Evolutionary conservation across 225 moss, liverwort and hornwort genomes (phyloP).

Genomic region (Marchantia paleacea): DNA sequence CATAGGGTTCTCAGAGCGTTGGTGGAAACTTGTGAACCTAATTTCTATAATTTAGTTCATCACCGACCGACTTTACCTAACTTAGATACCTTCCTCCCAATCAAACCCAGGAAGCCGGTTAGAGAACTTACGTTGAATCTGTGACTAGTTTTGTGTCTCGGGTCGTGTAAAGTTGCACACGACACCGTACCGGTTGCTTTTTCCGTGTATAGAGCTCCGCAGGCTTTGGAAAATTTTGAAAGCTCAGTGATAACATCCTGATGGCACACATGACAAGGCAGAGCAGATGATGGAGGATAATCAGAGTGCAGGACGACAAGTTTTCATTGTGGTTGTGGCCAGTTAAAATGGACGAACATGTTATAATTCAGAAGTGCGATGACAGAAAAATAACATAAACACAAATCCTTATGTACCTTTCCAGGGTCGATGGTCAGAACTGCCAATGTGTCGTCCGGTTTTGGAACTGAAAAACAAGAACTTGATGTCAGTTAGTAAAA

Average conservation of each 20-base stretch:
- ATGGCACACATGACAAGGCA: neutral
- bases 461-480: conserved; percentile 10
- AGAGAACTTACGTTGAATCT: conserved; percentile 3
- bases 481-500: neutral
- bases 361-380: neutral
- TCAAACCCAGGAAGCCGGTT: neutral
- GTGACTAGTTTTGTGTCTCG: neutral
- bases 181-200: conserved; percentile 26
- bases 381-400: neutral
- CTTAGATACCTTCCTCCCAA: too few relatives aligned
- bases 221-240: conserved; percentile 15
- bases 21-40: neutral
- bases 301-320: neutral
- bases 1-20: neutral
- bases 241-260: conserved; percentile 25
- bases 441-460: conserved; percentile 24
- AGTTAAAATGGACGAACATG: neutral
- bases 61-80: too few relatives aligned
- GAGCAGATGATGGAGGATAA: too few relatives aligned
- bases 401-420: neutral
- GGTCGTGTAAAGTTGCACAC: conserved; percentile 20
- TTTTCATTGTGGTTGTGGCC: neutral
- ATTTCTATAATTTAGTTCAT: neutral
- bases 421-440: conserved; percentile 25
- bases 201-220: conserved; percentile 24